A percentile compares a stretch with the other conserved stretches of the same genome.
Evolutionary conservation across 768 basidiomycete species (phyloP).

Genomic region (Suillus brevipes): DNA sequence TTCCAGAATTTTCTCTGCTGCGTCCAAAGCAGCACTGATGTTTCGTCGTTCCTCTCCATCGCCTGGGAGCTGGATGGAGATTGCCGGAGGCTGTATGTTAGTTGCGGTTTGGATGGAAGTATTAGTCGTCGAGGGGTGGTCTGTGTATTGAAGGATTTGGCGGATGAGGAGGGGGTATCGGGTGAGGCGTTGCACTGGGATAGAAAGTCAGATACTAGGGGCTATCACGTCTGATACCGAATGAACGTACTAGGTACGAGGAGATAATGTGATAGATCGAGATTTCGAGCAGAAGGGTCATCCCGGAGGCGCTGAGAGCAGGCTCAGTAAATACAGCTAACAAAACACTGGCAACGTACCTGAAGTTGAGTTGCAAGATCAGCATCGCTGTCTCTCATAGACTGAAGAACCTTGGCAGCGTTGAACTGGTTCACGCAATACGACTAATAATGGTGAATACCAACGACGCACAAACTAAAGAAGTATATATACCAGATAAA

Average conservation of each 20-base stretch:
- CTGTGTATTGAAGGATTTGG: constrained; percentile 82
- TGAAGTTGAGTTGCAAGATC: constrained; percentile 67
- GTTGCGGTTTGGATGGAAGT: neutral
- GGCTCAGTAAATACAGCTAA: neutral
- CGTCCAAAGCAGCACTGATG: constrained; percentile 56
- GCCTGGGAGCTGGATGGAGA: constrained; percentile 6
- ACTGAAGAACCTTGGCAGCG: constrained; percentile 75
- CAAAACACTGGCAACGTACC: constrained; percentile 35
- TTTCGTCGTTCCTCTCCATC: constrained; percentile 51
- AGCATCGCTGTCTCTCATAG: constrained; percentile 65
- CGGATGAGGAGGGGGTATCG: constrained; percentile 89
- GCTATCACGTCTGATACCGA: neutral
- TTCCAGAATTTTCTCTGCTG: constrained; percentile 71
- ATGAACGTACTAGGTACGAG: constrained; percentile 78
- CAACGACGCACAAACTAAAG: neutral
- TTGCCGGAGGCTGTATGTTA: neutral
- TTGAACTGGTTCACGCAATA: constrained; percentile 89
- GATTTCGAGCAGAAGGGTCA: constrained; percentile 71
- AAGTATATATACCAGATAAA: constrained; percentile 68
- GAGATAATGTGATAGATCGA: constrained; percentile 90
- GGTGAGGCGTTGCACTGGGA: constrained; percentile 90
- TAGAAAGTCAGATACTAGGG: neutral
- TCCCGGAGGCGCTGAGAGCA: constrained; percentile 65
- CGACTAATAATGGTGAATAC: constrained; percentile 43
- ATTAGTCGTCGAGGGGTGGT: constrained; percentile 37